Evolutionary conservation across 768 basidiomycete genomes (phyloP), one percentile per base, ranked within the genome.

Genomic region (Mycena pura): DNA sequence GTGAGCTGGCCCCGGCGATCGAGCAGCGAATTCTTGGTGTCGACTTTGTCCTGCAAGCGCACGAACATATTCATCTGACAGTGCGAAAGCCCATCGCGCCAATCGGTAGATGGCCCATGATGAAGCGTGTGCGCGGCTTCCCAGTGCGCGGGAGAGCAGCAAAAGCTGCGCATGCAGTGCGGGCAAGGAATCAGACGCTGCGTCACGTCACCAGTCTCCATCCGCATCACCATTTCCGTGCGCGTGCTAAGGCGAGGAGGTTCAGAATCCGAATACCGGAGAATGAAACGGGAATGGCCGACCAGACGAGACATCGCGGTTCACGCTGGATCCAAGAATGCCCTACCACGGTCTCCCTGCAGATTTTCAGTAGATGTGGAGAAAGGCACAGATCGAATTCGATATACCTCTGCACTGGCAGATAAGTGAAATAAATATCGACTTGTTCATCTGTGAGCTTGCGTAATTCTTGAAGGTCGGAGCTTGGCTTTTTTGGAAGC

Each of bases 401-500:
- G n/a, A n/a, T n/a, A 49, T 49, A 48, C 57, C 57, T n/a, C 3
- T 19, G n/a, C n/a, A n/a, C n/a, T n/a, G n/a, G 47, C 40, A 50
- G 22, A 31, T 29, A 49, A 43, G n/a, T 19, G 44, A 8, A 32
- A 58, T 36, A 58, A 28, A 44, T n/a, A 28, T 13, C 5, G 14
- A 36, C 9, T 40, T 57, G 47, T 41, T 44, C 29, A 21, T 2
- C 15, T 2, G 38, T 27, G n/a, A 34, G 57, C 34, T 58, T 34
- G 57, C 22, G 21, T 31, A 58, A n/a, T 32, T 49, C 17, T 32
- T 27, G 10, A 48, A 57, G 11, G 19, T 57, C 28, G 39, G 56
- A 40, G 31, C 13, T 58, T 34, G 47, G 57, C 57, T 58, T 41
- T 25, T 49, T 58, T 22, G 57, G 57, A 49, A 50, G 48, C 17